phyloP scores from a whole-genome alignment of 768 basidiomycete genomes.

The Chalciporus piperatus region DNA sequence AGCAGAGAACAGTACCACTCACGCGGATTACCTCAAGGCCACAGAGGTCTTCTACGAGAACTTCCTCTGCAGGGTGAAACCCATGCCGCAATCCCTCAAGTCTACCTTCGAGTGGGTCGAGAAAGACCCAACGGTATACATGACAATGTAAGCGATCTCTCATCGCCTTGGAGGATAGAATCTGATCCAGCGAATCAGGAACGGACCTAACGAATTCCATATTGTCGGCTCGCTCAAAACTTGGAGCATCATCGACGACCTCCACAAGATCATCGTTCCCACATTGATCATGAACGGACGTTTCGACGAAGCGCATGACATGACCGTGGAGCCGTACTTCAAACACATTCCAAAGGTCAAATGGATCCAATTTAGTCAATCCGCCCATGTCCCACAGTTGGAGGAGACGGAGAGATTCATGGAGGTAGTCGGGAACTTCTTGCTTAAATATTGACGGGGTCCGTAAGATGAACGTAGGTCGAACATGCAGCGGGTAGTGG shows the following conservation, averaged over 20 bases:
- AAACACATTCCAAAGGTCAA: conserved; percentile 29
- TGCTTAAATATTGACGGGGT: conserved; percentile 15
- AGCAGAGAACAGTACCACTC: conserved; percentile 39
- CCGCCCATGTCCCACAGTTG: conserved; percentile 34
- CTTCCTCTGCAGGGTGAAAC: conserved; percentile 44
- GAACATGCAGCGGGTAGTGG: neutral
- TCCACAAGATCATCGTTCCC: conserved; percentile 32
- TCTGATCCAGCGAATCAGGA: conserved; percentile 25
- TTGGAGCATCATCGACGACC: conserved; percentile 35
- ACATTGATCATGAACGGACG: conserved; percentile 37
- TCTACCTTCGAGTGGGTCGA: conserved; percentile 33
- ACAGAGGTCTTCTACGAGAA: conserved; percentile 40
- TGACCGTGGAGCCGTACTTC: conserved; percentile 33
- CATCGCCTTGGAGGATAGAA: neutral
- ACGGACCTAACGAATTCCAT: conserved; percentile 40
- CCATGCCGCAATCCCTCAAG: conserved; percentile 41
- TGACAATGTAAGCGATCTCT: conserved; percentile 40
- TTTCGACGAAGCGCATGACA: conserved; percentile 37
- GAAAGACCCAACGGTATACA: conserved; percentile 47
- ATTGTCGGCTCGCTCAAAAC: conserved; percentile 32
- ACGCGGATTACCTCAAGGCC: conserved; percentile 44
- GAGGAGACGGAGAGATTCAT: conserved; percentile 38
- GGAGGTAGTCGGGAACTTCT: conserved; percentile 31
- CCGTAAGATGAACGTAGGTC: neutral
- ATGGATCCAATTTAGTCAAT: conserved; percentile 38